These are phyloP conservation scores for Acacia crassicarpa DNA, from an alignment of 306 rosid species.

Conservation along the genomic window DNA sequence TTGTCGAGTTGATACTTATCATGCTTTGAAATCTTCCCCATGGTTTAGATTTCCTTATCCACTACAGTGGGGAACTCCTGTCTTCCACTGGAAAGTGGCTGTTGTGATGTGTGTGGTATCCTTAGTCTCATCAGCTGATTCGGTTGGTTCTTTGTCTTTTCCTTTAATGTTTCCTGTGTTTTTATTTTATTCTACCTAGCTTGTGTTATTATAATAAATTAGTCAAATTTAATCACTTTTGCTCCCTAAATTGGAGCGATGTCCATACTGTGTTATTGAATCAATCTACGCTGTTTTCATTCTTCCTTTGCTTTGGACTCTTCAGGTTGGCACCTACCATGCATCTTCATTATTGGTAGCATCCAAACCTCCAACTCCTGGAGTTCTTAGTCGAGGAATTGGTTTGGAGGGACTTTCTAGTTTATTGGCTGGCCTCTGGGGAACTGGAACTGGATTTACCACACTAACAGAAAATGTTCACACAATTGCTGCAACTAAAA, in stretches of 20 bases:
- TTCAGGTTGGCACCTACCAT: slow-evolving; percentile 94
- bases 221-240: not conserved
- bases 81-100: slow-evolving; percentile 96
- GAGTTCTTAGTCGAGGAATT: slow-evolving; percentile 93
- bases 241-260: not conserved
- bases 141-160: slow-evolving; percentile 70
- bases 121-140: slow-evolving; percentile 88
- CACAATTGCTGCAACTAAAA: slow-evolving; percentile 95
- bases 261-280: slow-evolving; percentile 19
- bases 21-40: slow-evolving; percentile 73
- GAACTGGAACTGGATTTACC: slow-evolving; percentile 92
- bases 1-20: slow-evolving; percentile 93
- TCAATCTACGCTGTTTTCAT: slow-evolving; percentile 27
- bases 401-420: slow-evolving; percentile 96
- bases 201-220: not conserved
- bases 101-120: slow-evolving; percentile 93
- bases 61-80: slow-evolving; percentile 97
- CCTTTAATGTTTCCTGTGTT: slow-evolving; percentile 25
- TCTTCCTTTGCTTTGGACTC: slow-evolving; percentile 35
- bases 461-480: slow-evolving; percentile 95
- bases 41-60: slow-evolving; percentile 99
- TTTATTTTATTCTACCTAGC: not conserved
- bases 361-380: slow-evolving; percentile 94
- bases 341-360: slow-evolving; percentile 96
- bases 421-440: slow-evolving; percentile 98